Conservation (phyloP, 2,329 filamentous ascomycete genomes). For the Fusarium heterosporum region DNA sequence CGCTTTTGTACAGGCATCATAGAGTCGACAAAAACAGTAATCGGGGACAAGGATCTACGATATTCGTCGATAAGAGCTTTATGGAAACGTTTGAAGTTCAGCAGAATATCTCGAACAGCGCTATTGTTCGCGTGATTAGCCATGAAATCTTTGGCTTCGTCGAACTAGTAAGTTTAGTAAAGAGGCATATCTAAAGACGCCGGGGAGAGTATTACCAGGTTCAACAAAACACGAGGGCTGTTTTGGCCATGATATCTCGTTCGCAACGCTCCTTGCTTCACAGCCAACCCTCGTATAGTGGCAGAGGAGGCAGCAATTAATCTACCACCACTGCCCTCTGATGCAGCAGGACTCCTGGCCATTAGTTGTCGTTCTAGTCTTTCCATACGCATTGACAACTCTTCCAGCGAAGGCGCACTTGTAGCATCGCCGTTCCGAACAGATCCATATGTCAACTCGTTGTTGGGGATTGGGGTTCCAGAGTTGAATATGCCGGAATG, state of each 20-base stretch:
- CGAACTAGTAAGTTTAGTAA: conserved; percentile 56
- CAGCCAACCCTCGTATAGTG: conserved; percentile 62
- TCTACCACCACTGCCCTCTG: conserved; percentile 50
- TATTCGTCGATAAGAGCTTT: conserved; percentile 61
- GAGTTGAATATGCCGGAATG: conserved; percentile 44
- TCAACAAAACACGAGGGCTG: conserved; percentile 64
- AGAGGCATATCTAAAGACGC: background rate
- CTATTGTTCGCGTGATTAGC: conserved; percentile 55
- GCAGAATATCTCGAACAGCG: conserved; percentile 58
- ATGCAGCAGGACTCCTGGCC: conserved; percentile 56
- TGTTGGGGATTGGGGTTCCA: conserved; percentile 38
- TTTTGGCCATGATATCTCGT: conserved; percentile 67
- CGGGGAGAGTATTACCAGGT: conserved; percentile 57
- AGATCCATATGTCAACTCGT: conserved; percentile 44
- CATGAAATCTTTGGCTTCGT: conserved; percentile 65
- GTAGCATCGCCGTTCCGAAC: conserved; percentile 51
- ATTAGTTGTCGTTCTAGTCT: conserved; percentile 64
- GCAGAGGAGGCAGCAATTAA: conserved; percentile 54
- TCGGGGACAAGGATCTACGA: conserved; percentile 60
- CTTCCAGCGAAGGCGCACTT: conserved; percentile 56
- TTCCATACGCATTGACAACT: conserved; percentile 63
- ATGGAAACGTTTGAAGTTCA: conserved; percentile 61
- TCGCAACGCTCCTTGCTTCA: conserved; percentile 60
- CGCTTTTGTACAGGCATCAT: conserved; percentile 68
- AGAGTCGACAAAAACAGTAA: conserved; percentile 69